Percentiles rank a stretch among this genome's conserved stretches.
Evolutionary conservation across 2,329 filamentous ascomycete species (phyloP).

Genomic region (Alternaria burnsii): DNA sequence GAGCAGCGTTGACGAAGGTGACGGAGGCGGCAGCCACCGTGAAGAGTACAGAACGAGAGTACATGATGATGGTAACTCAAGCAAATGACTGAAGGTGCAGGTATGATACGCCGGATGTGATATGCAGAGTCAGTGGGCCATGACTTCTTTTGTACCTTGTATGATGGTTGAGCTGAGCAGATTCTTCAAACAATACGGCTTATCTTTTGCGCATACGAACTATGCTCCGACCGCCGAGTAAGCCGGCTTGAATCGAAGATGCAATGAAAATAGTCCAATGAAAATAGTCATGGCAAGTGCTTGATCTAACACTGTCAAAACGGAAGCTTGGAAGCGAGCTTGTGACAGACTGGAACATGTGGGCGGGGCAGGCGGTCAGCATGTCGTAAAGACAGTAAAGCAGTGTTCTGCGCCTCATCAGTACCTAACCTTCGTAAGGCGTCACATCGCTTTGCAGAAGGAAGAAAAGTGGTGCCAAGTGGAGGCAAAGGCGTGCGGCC

Average conservation of each 20-base stretch:
- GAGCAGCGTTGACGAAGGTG: constrained; percentile 25
- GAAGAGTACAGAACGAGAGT: constrained; percentile 36
- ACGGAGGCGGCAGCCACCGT: constrained; percentile 35
- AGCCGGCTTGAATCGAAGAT: constrained; percentile 7
- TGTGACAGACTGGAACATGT: constrained; percentile 24
- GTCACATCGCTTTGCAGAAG: constrained; percentile 5
- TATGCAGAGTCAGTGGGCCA: constrained; percentile 15
- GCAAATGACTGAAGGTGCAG: constrained; percentile 10
- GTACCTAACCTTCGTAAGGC: neutral
- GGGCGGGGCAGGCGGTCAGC: constrained; percentile 27
- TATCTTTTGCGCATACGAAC: constrained; percentile 13
- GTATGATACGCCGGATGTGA: constrained; percentile 5
- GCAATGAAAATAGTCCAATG: constrained; percentile 30
- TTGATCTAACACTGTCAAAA: constrained; percentile 16
- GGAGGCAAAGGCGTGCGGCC: constrained; percentile 21
- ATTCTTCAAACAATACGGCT: constrained; percentile 17
- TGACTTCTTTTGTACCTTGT: constrained; percentile 32
- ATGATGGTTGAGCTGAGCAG: constrained; percentile 15
- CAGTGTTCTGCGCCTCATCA: constrained; percentile 23
- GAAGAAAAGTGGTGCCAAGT: constrained; percentile 11
- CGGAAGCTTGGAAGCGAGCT: constrained; percentile 28
- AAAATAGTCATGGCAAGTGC: constrained; percentile 28
- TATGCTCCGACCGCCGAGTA: constrained; percentile 11
- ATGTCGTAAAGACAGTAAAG: constrained; percentile 17
- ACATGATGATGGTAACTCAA: constrained; percentile 22